These are phyloP conservation scores for Viola pubescens DNA, from an alignment of 441 rosid genomes.

Conservation along the genomic window DNA sequence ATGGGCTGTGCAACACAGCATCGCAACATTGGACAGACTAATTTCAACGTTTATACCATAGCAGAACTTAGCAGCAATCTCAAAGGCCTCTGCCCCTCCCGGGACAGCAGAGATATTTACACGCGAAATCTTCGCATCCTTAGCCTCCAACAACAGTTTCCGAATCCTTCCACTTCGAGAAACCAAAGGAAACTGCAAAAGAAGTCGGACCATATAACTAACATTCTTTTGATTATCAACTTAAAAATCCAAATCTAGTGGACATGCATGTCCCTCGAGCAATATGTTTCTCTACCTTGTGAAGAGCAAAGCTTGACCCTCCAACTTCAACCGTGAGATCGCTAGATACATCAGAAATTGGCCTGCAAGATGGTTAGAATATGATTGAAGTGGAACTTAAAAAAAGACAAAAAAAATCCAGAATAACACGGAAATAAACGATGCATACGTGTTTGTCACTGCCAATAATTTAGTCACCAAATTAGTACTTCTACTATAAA, in stretches of 20 bases:
- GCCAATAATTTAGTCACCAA: slow-evolving; percentile 30
- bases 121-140: slow-evolving; percentile 55
- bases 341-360: slow-evolving; percentile 89
- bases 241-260: not conserved
- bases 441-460: slow-evolving; percentile 37
- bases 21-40: slow-evolving; percentile 56
- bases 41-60: slow-evolving; percentile 72
- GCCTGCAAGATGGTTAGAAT: slow-evolving; percentile 52
- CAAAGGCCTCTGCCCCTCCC: slow-evolving; percentile 84
- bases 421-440: slow-evolving; percentile 18
- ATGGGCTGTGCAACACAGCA: slow-evolving; percentile 59
- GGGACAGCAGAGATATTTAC: slow-evolving; percentile 53
- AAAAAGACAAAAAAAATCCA: slow-evolving; percentile 14
- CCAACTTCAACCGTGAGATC: slow-evolving; percentile 86
- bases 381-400: slow-evolving; percentile 15
- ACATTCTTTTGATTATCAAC: not conserved
- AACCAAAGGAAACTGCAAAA: slow-evolving; percentile 73
- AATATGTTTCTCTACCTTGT: slow-evolving; percentile 46
- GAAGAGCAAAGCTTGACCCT: slow-evolving; percentile 78
- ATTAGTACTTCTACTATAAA: slow-evolving; percentile 21
- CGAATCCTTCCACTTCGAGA: slow-evolving; percentile 82
- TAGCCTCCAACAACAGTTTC: slow-evolving; percentile 54
- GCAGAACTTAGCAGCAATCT: slow-evolving; percentile 90
- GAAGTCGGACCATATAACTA: slow-evolving; percentile 12
- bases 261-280: not conserved